A percentile compares a stretch with the other conserved stretches of the same genome.
These are phyloP conservation scores for Cryptosporidium sp. DNA, from an alignment of 169 alveolate genomes.

Conservation along the genomic window DNA sequence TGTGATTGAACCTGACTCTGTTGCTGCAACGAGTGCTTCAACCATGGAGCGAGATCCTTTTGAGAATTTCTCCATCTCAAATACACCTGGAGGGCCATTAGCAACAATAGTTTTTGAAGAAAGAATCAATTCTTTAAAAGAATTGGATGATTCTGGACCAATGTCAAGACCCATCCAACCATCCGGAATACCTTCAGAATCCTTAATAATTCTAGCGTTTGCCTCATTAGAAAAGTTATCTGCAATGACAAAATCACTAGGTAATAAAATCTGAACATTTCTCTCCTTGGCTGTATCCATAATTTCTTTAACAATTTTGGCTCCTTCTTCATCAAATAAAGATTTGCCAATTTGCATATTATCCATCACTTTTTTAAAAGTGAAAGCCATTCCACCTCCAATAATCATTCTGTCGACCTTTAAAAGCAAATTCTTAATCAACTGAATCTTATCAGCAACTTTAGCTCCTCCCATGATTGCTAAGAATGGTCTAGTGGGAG, in stretches of 20 bases:
- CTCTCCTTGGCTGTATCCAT: slow-evolving; percentile 92
- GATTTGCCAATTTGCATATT: slow-evolving; percentile 93
- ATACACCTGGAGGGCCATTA: slow-evolving; percentile 98
- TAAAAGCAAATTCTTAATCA: slow-evolving; percentile 92
- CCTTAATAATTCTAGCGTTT: slow-evolving; percentile 84
- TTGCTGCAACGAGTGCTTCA: slow-evolving; percentile 91
- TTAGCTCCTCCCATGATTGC: slow-evolving; percentile 99
- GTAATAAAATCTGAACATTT: slow-evolving; percentile 93
- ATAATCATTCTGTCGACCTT: slow-evolving; percentile 95
- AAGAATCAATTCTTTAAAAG: slow-evolving; percentile 83
- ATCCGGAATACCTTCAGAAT: slow-evolving; percentile 92
- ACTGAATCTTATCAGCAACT: slow-evolving; percentile 96
- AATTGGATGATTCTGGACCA: slow-evolving; percentile 93
- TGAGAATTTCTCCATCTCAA: slow-evolving; percentile 92
- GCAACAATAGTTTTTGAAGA: slow-evolving; percentile 93
- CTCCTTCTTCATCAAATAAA: slow-evolving; percentile 96
- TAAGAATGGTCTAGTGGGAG: slow-evolving; percentile 94
- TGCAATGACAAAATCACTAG: slow-evolving; percentile 94
- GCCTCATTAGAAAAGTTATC: slow-evolving; percentile 92
- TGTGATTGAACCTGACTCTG: slow-evolving; percentile 92
- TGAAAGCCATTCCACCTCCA: slow-evolving; percentile 99
- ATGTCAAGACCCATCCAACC: slow-evolving; percentile 98
- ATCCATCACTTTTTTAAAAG: slow-evolving; percentile 92
- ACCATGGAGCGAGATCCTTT: slow-evolving; percentile 90
- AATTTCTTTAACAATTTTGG: slow-evolving; percentile 93